phyloP scores from a whole-genome alignment of 306 rosid genomes.

The Quercus dentata region DNA sequence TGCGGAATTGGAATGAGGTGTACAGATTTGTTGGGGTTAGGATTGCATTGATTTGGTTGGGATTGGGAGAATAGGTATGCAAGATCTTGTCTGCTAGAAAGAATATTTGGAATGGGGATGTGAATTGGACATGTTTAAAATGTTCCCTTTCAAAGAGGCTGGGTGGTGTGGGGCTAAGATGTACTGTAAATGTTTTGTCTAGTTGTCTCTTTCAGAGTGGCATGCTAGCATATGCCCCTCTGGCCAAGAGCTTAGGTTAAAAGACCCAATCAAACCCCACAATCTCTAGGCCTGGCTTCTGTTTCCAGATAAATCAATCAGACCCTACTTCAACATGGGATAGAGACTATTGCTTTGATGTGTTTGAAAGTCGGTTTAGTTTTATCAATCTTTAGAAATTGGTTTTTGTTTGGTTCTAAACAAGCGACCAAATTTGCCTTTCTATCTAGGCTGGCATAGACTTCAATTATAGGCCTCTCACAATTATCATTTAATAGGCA shows the following conservation, averaged over 20 bases:
- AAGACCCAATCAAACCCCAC: not conserved
- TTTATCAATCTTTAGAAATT: no score
- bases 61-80: slow-evolving; percentile 49
- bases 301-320: not conserved
- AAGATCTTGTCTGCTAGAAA: slow-evolving; percentile 70
- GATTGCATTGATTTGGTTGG: slow-evolving; percentile 35
- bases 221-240: slow-evolving; percentile 3
- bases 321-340: no score
- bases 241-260: not conserved
- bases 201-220: slow-evolving; percentile 30
- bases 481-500: no score
- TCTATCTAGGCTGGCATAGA: no score
- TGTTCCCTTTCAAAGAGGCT: slow-evolving; percentile 26
- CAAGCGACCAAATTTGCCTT: no score
- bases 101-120: slow-evolving; percentile 42
- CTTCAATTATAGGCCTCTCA: no score
- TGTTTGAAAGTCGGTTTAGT: no score
- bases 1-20: not conserved
- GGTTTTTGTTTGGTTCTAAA: no score
- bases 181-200: slow-evolving; percentile 32
- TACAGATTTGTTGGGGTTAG: not conserved
- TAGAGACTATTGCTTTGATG: no score
- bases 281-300: not conserved
- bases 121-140: slow-evolving; percentile 40
- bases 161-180: slow-evolving; percentile 32